phyloP scores from a whole-genome alignment of 2,329 filamentous ascomycete genomes.

The Diaporthe helianthi region DNA sequence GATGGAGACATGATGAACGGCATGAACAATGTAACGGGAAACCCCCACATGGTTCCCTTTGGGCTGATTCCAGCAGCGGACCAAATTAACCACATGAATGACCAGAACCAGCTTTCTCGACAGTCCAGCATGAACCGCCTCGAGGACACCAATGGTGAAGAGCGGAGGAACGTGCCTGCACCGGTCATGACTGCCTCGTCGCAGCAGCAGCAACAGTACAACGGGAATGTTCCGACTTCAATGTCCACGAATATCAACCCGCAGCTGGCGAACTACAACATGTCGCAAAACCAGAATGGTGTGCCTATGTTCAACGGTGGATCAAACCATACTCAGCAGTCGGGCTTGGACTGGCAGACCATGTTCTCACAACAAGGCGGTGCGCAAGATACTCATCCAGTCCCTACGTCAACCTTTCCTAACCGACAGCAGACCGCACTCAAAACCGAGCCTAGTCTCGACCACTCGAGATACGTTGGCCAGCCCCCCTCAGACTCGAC shows the following conservation, averaged over 20 bases:
- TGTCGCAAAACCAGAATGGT: slow-evolving; percentile 68
- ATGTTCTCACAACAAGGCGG: slow-evolving; percentile 73
- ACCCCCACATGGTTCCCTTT: slow-evolving; percentile 59
- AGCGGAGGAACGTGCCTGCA: slow-evolving; percentile 63
- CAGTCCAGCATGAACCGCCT: slow-evolving; percentile 67
- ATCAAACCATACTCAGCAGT: slow-evolving; percentile 67
- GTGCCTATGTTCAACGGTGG: slow-evolving; percentile 66
- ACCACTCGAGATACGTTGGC: slow-evolving; percentile 56
- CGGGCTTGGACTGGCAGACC: slow-evolving; percentile 76
- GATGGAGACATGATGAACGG: slow-evolving; percentile 67
- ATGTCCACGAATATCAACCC: slow-evolving; percentile 70
- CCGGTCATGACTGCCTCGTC: slow-evolving; percentile 58
- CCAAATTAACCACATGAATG: slow-evolving; percentile 66
- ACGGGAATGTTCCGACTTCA: slow-evolving; percentile 62
- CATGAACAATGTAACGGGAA: slow-evolving; percentile 63
- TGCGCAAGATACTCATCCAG: slow-evolving; percentile 65
- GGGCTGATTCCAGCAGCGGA: slow-evolving; percentile 55
- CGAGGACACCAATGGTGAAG: slow-evolving; percentile 61
- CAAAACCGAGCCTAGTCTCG: slow-evolving; percentile 70
- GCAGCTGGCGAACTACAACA: slow-evolving; percentile 69
- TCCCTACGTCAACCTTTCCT: slow-evolving; percentile 65
- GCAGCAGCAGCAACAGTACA: slow-evolving; percentile 63
- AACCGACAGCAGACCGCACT: slow-evolving; percentile 73
- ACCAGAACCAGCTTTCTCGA: slow-evolving; percentile 68
- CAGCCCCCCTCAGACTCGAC: slow-evolving; percentile 52